phyloP scores from a whole-genome alignment of 805 yeast genomes.

The Candida coquimbonensis region DNA sequence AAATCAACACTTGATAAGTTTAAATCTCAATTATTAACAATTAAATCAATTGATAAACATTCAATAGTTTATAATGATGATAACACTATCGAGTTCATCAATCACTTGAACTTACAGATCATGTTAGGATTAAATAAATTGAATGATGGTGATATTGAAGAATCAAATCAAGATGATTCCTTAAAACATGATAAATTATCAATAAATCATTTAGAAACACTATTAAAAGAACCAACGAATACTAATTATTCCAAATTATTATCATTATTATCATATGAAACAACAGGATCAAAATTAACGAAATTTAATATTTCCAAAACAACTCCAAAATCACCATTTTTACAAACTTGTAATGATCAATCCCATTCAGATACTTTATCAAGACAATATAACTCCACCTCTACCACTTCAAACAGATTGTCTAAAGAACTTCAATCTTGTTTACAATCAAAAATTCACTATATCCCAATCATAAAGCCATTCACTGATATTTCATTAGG shows the following conservation, averaged over 20 bases:
- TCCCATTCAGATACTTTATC: conserved; percentile 13
- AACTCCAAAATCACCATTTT: conserved; percentile 36
- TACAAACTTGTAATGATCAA: conserved; percentile 41
- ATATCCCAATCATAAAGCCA: conserved; percentile 44
- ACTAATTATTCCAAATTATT: conserved; percentile 11
- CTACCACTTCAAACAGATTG: conserved; percentile 19
- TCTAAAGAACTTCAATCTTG: conserved; percentile 18
- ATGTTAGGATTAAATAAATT: neutral
- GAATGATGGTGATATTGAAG: neutral
- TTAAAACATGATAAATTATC: neutral
- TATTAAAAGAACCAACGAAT: neutral
- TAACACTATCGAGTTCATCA: conserved; percentile 12
- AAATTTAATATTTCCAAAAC: conserved; percentile 32
- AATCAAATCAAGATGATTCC: neutral
- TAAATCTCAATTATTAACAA: neutral
- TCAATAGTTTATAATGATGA: conserved; percentile 3
- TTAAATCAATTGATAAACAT: conserved; percentile 8
- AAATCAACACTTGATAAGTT: neutral
- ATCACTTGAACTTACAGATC: conserved; percentile 8
- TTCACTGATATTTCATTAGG: conserved; percentile 71
- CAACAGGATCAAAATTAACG: conserved; percentile 34
- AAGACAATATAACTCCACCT: conserved; percentile 16
- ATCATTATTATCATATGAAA: conserved; percentile 23
- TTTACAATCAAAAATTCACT: conserved; percentile 35
- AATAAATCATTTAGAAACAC: neutral